Evolutionary conservation across 805 yeast species (phyloP), one percentile per base, ranked within the genome.

Genomic region (Spathaspora boniae): DNA sequence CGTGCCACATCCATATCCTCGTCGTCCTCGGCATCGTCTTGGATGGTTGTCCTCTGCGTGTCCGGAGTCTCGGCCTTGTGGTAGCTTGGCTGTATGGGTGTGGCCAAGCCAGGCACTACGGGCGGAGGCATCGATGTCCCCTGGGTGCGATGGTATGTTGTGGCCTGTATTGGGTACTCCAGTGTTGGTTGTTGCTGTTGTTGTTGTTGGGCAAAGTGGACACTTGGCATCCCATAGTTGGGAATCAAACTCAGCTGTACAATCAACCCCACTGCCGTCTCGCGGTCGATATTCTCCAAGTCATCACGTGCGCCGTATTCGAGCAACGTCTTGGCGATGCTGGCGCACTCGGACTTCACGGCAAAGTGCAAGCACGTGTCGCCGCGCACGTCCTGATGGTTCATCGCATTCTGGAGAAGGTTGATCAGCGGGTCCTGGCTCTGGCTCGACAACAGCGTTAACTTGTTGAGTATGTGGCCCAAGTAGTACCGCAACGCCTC

Each of bases 301-400:
- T 70, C 82, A 47, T 68, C 76, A 50, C 72, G 60, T 6, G 97
- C 97, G 24, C 97, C 96, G 37, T 86, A 83, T 43, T 86, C 89
- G 34, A 93, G 58, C 32, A 93, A 68, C 43, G 83, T 86, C 43
- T 84, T 86, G 7, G 84, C 89, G 37, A 93, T 74, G 29, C 83
- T 79, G 31, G 70, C 55, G 34, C 81, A 74, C 6, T 95, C 95
- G 6, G 76, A 62, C 24, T 77, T 68, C 11, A 78, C 76, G 0
- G 95, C 88, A 29, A 91, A 65, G 49, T 87, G 95, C 32, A 88
- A 62, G 5, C 94, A 86, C 0, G 96, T 86, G 47, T 88, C 86
- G 4, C 97, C 97, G 41, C 78, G 71, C 16, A 68, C 70, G 57
- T 93, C 98, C 51, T 78, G 86, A 47, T 81, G 88, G 51, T 86